A percentile compares a stretch with the other conserved stretches of the same genome.
Evolutionary conservation across 148 eudicot genomes (phyloP).

Genomic region (Linanthus parryae): DNA sequence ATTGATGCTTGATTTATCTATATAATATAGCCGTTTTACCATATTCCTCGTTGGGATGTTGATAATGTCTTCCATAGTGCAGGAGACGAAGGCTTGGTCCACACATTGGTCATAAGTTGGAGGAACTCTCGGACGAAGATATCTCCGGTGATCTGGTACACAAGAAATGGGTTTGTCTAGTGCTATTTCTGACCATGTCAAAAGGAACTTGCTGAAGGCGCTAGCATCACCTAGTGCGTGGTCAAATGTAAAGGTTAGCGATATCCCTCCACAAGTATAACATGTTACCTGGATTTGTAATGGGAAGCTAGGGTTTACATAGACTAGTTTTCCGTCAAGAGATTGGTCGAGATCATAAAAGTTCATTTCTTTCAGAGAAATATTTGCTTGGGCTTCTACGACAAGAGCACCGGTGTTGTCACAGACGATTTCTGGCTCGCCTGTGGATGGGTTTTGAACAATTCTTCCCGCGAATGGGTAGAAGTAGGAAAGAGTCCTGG

Average conservation of each 20-base stretch:
- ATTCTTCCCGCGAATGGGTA: constrained; percentile 30
- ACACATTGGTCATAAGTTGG: constrained; percentile 20
- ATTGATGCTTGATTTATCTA: constrained; percentile 22
- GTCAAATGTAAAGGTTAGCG: constrained; percentile 27
- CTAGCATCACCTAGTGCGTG: constrained; percentile 33
- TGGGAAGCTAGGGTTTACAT: constrained; percentile 6
- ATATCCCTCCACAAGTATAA: constrained; percentile 22
- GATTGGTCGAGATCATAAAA: constrained; percentile 24
- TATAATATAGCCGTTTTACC: constrained; percentile 26
- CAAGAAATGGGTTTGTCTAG: constrained; percentile 12
- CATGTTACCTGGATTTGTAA: constrained; percentile 21
- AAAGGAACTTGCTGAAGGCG: constrained; percentile 27
- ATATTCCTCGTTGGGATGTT: constrained; percentile 17
- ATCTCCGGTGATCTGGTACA: constrained; percentile 20
- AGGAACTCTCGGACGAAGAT: constrained; percentile 20
- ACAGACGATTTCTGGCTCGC: constrained; percentile 28
- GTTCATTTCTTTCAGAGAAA: constrained; percentile 20
- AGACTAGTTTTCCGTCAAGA: constrained; percentile 25
- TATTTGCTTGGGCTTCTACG: constrained; percentile 22
- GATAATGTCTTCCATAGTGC: constrained; percentile 25
- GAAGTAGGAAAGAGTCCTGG: constrained; percentile 21
- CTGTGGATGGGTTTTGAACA: constrained; percentile 16
- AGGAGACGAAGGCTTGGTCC: constrained; percentile 24
- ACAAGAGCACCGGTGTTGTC: constrained; percentile 31
- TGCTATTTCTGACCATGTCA: constrained; percentile 27